These are phyloP conservation scores for Myotisia sp. DNA, from an alignment of 2,329 filamentous ascomycete species.

Conservation along the genomic window DNA sequence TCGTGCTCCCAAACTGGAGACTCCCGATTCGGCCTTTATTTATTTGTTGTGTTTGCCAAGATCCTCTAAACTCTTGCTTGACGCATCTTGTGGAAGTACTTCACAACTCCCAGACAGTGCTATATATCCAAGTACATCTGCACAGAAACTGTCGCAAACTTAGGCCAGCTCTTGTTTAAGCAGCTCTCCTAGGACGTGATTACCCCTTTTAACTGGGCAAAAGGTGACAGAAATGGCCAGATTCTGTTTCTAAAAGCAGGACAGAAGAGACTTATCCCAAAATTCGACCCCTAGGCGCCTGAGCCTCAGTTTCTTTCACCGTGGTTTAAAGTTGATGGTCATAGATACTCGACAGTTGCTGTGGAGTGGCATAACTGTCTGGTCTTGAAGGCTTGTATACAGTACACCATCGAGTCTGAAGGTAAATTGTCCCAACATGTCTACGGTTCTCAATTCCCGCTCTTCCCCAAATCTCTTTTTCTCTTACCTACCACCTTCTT, in stretches of 20 bases:
- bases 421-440: too few species aligned
- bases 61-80: too few species aligned
- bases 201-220: neutral
- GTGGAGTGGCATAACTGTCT: neutral
- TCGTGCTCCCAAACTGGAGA: too few species aligned
- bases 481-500: neutral
- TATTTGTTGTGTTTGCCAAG: too few species aligned
- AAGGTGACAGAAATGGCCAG: neutral
- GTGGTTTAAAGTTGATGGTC: neutral
- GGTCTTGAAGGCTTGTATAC: neutral
- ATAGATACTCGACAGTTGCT: conserved; percentile 1
- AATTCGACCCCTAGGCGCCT: neutral
- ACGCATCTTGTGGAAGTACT: too few species aligned
- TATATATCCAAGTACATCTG: neutral
- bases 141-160: neutral
- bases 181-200: neutral
- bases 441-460: neutral
- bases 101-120: neutral
- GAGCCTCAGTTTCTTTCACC: neutral
- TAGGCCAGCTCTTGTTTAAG: neutral
- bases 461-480: neutral
- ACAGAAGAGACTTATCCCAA: neutral
- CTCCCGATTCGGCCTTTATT: too few species aligned
- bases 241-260: neutral
- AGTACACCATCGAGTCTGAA: conserved; percentile 2